Evolutionary conservation across 306 rosid species (phyloP).

Genomic region (Herpetospermum pedunculosum): DNA sequence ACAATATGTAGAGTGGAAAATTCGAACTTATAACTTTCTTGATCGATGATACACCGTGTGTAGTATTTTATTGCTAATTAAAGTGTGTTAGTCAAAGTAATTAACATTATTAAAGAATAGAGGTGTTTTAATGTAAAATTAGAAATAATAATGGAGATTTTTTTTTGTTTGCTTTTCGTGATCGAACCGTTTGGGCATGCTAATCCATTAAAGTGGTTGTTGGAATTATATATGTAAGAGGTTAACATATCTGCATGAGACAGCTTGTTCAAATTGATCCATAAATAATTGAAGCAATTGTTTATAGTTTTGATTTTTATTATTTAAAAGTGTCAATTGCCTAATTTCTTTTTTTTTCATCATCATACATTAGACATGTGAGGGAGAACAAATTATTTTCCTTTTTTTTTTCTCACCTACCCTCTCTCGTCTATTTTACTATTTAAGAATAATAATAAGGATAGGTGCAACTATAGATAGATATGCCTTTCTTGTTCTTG

Average conservation of each 20-base stretch:
- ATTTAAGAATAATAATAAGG: too few relatives aligned
- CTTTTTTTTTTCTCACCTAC: too few relatives aligned
- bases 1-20: too few relatives aligned
- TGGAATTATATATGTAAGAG: not conserved
- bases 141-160: not conserved
- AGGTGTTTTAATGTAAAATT: not conserved
- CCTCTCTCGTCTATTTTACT: too few relatives aligned
- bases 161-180: not conserved
- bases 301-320: not conserved
- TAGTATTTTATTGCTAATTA: too few relatives aligned
- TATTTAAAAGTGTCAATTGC: not conserved
- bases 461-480: too few relatives aligned
- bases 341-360: too few relatives aligned
- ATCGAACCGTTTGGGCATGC: not conserved
- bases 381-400: not conserved
- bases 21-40: too few relatives aligned
- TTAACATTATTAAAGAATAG: too few relatives aligned
- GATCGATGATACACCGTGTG: too few relatives aligned
- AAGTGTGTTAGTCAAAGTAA: too few relatives aligned
- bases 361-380: not conserved
- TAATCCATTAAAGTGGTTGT: slow-evolving; percentile 4
- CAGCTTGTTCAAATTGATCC: not conserved
- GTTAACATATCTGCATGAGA: not conserved
- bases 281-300: not conserved
- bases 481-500: too few relatives aligned